Percentiles rank a stretch among this genome's conserved stretches.
Conservation (phyloP, 1,284 basidiomycete genomes). For the Pholiota adiposa region DNA sequence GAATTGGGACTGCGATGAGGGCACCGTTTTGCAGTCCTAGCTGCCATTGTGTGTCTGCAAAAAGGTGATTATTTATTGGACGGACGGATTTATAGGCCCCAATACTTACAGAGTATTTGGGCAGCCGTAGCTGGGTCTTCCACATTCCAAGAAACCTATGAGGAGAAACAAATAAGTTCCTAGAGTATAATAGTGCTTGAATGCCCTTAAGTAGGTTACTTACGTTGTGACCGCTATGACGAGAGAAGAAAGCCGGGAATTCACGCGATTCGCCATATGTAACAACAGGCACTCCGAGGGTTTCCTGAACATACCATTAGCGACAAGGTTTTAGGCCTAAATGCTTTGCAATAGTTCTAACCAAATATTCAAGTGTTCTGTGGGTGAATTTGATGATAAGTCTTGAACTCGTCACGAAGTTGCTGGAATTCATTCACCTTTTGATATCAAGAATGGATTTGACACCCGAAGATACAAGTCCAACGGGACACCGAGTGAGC, state of each 20-base stretch:
- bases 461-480: slow-evolving; percentile 91
- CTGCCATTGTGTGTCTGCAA: slow-evolving; percentile 63
- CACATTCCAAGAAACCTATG: slow-evolving; percentile 73
- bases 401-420: not conserved
- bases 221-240: slow-evolving; percentile 84
- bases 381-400: not conserved
- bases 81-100: not conserved
- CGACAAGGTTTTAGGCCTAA: not conserved
- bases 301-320: slow-evolving; percentile 67
- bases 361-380: slow-evolving; percentile 93
- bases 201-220: slow-evolving; percentile 14
- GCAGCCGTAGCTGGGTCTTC: slow-evolving; percentile 68
- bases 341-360: slow-evolving; percentile 34
- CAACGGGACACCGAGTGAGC: slow-evolving; percentile 83
- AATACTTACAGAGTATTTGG: slow-evolving; percentile 65
- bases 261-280: slow-evolving; percentile 77
- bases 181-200: no score
- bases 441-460: slow-evolving; percentile 97
- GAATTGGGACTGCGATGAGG: slow-evolving; percentile 92
- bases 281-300: slow-evolving; percentile 91
- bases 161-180: slow-evolving; percentile 1
- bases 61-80: slow-evolving; percentile 4
- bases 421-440: slow-evolving; percentile 43
- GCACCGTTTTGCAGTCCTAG: slow-evolving; percentile 74
- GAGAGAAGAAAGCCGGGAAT: slow-evolving; percentile 96